phyloP scores from a whole-genome alignment of 768 basidiomycete species.

The Termitomyces sp. region DNA sequence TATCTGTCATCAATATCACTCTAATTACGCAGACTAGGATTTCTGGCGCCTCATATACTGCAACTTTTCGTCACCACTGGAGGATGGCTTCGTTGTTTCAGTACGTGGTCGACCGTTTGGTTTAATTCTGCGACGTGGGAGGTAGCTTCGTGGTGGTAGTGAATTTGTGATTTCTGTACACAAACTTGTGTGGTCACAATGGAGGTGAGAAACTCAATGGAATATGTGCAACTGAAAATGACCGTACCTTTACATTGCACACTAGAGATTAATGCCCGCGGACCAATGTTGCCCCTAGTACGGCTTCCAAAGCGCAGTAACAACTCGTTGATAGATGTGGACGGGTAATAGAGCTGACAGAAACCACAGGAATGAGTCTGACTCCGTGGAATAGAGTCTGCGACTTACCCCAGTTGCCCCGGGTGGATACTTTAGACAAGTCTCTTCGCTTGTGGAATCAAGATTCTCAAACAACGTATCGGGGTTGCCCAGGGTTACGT shows the following conservation, averaged over 20 bases:
- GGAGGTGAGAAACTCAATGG: neutral
- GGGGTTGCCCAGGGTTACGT: neutral
- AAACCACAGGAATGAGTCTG: neutral
- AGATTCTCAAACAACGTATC: too few relatives aligned
- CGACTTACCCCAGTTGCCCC: neutral
- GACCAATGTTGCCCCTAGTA: neutral
- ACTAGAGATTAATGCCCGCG: neutral
- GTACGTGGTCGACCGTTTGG: slow-evolving; percentile 5
- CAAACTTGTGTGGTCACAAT: neutral
- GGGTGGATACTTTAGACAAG: slow-evolving; percentile 2
- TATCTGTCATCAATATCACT: neutral
- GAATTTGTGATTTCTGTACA: slow-evolving; percentile 1
- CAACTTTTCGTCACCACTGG: neutral
- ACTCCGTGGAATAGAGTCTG: neutral
- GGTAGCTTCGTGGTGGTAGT: neutral
- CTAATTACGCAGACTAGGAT: neutral
- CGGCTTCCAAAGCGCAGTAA: slow-evolving; percentile 8
- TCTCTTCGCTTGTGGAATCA: neutral
- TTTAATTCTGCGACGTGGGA: slow-evolving; percentile 4
- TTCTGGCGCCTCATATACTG: slow-evolving; percentile 4
- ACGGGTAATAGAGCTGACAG: slow-evolving; percentile 13
- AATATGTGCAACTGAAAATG: neutral
- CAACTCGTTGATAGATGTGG: slow-evolving; percentile 10
- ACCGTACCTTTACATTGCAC: neutral
- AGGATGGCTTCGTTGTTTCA: neutral